Conservation (phyloP, 257 asterid species). For the Phtheirospermum japonicum region DNA sequence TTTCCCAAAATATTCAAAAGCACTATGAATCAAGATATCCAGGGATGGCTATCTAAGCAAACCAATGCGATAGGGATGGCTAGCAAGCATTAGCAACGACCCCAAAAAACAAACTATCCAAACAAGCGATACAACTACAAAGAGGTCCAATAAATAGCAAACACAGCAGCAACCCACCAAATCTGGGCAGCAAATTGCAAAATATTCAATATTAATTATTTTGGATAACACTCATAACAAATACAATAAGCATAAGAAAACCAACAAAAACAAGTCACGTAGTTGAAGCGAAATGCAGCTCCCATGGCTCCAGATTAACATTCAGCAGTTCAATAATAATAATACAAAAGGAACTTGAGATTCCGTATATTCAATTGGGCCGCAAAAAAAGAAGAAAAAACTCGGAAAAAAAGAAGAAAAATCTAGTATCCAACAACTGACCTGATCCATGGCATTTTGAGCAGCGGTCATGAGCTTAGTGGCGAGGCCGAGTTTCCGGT, state of each 20-base stretch:
- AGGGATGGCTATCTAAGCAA: no score
- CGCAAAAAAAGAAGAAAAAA: not conserved
- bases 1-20: not conserved
- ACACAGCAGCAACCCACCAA: not conserved
- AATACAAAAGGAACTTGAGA: not conserved
- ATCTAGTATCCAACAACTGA: not conserved
- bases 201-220: not conserved
- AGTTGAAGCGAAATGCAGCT: no score
- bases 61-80: not conserved
- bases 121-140: not conserved
- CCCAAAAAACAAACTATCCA: not conserved
- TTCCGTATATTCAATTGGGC: not conserved
- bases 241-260: not conserved
- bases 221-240: not conserved
- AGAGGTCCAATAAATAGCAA: not conserved
- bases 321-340: not conserved
- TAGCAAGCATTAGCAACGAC: not conserved
- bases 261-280: not conserved
- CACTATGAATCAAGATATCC: not conserved
- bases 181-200: not conserved
- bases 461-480: slow-evolving; percentile 99
- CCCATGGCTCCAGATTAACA: no score
- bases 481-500: slow-evolving; percentile 91
- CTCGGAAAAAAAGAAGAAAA: slow-evolving; percentile 6
- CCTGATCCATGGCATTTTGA: slow-evolving; percentile 98